Base-by-base conservation (phyloP, 2,329 filamentous ascomycete genomes). In the Cladophialophora yegresii region DNA sequence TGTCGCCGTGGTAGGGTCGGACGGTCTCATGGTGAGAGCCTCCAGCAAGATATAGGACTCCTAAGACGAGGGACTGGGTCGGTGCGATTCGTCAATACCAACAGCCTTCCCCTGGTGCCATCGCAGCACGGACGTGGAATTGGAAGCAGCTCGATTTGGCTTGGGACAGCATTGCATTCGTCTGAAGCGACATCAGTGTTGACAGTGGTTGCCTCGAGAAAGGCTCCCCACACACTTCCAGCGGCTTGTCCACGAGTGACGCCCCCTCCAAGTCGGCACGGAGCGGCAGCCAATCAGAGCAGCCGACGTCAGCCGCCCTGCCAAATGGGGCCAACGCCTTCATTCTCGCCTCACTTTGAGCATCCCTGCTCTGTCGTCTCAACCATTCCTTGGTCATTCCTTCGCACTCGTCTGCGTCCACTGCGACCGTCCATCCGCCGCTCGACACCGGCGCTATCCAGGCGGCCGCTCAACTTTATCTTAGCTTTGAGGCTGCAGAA, bases 261-360 rank as follows among this genome's bases (percentile, higher is more conserved):
- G 55, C 45, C 20, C 45, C n/a, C 20, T 23, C 45, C 45, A 13
- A 13, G 10, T 10, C 2, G 5, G 45, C 22, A 23, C 45, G 22
- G 45, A 5, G 4, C n/a, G 23, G 28, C 36, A 26, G 28, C 56
- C 56, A 58, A 58, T 58, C 56, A 58, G 43, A 16, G 45, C 26
- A 2, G 56, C 9, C 47, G 47, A 50, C 23, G 10, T 45, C 54
- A 57, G 54, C 36, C 56, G 57, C 57, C 47, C 57, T 51, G 57
- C 57, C 57, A 59, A 59, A 51, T 36, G 49, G 28, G 23, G 57
- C 45, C 45, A 26, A 7, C 45, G 57, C 57, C 57, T 59, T 23
- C 43, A 36, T 40, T 43, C 20, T 58, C 57, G 57, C 57, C 57
- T 59, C 57, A 59, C 57, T 59, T 59, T 59, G 47, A 50, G 8